These are phyloP conservation scores for Grammothele lineata DNA, from an alignment of 768 basidiomycete species.

Conservation along the genomic window DNA sequence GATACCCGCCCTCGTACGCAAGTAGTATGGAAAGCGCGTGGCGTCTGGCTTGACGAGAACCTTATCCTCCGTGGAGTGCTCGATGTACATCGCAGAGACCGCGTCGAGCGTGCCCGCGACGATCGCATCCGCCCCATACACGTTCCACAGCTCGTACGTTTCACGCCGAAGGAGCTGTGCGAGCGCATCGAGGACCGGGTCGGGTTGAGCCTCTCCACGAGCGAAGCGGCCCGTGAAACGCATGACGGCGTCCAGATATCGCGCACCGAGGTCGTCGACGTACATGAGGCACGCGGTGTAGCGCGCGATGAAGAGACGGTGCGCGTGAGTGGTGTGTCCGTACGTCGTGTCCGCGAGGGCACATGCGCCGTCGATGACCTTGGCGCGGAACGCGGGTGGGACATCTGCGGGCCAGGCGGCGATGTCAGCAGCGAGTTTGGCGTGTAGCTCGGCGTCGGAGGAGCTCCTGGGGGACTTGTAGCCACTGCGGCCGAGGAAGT, in stretches of 20 bases:
- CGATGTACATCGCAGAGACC: conserved; percentile 31
- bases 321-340: conserved; percentile 17
- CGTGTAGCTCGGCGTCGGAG: background rate
- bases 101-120: conserved; percentile 33
- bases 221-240: conserved; percentile 34
- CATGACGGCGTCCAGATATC: conserved; percentile 24
- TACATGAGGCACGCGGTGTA: conserved; percentile 36
- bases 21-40: conserved; percentile 24
- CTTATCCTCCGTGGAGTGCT: too few species aligned
- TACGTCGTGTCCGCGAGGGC: conserved; percentile 11
- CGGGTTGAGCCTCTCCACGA: conserved; percentile 23
- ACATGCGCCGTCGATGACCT: background rate
- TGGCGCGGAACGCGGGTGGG: background rate
- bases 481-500: background rate
- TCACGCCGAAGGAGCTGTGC: conserved; percentile 30
- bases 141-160: conserved; percentile 24
- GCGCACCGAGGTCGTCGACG: conserved; percentile 32
- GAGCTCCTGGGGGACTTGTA: background rate
- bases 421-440: background rate
- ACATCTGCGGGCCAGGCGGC: background rate
- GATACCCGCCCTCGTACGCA: conserved; percentile 29
- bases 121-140: conserved; percentile 21
- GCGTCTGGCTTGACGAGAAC: conserved; percentile 24
- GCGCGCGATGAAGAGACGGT: conserved; percentile 33
- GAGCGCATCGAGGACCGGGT: conserved; percentile 30